These are phyloP conservation scores for Choricystis sp. DNA, from an alignment of 139 green algal species.

Conservation along the genomic window DNA sequence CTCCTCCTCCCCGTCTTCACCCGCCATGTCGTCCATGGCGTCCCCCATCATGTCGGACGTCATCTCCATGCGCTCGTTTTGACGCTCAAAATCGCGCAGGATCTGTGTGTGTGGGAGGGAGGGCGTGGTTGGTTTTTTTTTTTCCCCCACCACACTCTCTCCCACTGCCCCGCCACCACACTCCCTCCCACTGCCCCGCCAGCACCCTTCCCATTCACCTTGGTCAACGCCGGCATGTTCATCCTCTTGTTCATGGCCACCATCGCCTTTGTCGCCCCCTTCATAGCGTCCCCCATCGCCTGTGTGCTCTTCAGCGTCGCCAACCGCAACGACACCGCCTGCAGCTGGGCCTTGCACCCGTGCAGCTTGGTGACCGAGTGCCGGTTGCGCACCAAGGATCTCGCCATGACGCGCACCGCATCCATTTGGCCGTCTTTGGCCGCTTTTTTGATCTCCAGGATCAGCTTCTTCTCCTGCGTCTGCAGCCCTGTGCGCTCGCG, in stretches of 20 bases:
- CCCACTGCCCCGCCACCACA: too few species aligned
- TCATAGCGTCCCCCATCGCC: conserved; percentile 93
- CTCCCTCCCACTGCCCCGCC: too few species aligned
- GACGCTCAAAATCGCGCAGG: conserved; percentile 92
- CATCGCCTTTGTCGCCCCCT: conserved; percentile 91
- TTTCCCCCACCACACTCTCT: not conserved
- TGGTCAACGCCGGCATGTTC: conserved; percentile 76
- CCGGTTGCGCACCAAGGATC: conserved; percentile 91
- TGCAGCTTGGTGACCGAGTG: conserved; percentile 96
- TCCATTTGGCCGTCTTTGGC: conserved; percentile 94
- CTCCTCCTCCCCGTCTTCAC: conserved; percentile 81
- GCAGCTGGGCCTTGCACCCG: conserved; percentile 87
- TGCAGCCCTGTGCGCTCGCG: conserved; percentile 50
- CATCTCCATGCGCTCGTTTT: conserved; percentile 98
- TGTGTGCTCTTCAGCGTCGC: conserved; percentile 94
- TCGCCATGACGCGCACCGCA: conserved; percentile 95
- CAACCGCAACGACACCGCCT: conserved; percentile 87
- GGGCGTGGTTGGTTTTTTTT: not conserved
- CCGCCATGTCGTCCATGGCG: conserved; percentile 86
- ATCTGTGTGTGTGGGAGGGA: conserved; percentile 35
- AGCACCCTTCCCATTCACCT: too few species aligned
- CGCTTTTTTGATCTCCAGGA: conserved; percentile 95
- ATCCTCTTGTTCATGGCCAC: conserved; percentile 87
- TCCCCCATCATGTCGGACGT: conserved; percentile 90
- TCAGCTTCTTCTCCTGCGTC: conserved; percentile 47